A percentile compares a stretch with the other conserved stretches of the same genome.
phyloP scores from a whole-genome alignment of 1,284 basidiomycete species.

The Heliocybe sulcata region DNA sequence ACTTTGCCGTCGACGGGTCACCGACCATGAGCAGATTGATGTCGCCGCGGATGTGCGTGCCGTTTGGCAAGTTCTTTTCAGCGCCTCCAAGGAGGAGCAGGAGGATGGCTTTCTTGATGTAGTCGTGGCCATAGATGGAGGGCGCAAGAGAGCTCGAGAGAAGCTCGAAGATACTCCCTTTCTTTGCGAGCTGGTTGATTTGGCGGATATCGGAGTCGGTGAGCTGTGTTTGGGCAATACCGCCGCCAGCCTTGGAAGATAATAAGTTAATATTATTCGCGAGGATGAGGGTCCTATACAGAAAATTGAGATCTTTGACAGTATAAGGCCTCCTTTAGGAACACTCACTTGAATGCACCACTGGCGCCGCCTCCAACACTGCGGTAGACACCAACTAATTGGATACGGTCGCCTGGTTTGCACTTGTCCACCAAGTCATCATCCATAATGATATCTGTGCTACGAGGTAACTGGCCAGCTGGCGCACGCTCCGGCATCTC shows the following conservation, averaged over 20 bases:
- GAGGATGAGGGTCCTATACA: slow-evolving; percentile 79
- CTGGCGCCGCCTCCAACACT: slow-evolving; percentile 87
- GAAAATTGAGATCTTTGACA: not conserved
- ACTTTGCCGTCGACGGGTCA: slow-evolving; percentile 97
- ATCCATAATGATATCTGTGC: slow-evolving; percentile 93
- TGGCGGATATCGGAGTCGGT: slow-evolving; percentile 95
- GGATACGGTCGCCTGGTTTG: slow-evolving; percentile 97
- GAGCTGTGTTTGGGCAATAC: slow-evolving; percentile 88
- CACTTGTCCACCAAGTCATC: slow-evolving; percentile 97
- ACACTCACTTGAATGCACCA: slow-evolving; percentile 85
- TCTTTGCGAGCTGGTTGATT: slow-evolving; percentile 92
- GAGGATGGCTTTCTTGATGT: slow-evolving; percentile 93
- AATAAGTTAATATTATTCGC: slow-evolving; percentile 97
- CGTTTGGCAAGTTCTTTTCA: slow-evolving; percentile 97
- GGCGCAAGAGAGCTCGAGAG: slow-evolving; percentile 95
- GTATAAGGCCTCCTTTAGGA: not conserved
- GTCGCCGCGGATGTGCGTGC: slow-evolving; percentile 98
- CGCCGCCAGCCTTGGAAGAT: slow-evolving; percentile 93
- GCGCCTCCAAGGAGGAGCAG: slow-evolving; percentile 92
- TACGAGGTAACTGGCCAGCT: slow-evolving; percentile 92
- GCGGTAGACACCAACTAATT: slow-evolving; percentile 93
- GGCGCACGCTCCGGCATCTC: slow-evolving; percentile 99
- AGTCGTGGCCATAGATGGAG: slow-evolving; percentile 94
- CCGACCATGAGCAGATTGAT: slow-evolving; percentile 99
- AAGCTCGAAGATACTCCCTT: slow-evolving; percentile 79